Evolutionary conservation across 495 filamentous ascomycete genomes (phyloP).

Genomic region (Lophiostoma macrostomum): DNA sequence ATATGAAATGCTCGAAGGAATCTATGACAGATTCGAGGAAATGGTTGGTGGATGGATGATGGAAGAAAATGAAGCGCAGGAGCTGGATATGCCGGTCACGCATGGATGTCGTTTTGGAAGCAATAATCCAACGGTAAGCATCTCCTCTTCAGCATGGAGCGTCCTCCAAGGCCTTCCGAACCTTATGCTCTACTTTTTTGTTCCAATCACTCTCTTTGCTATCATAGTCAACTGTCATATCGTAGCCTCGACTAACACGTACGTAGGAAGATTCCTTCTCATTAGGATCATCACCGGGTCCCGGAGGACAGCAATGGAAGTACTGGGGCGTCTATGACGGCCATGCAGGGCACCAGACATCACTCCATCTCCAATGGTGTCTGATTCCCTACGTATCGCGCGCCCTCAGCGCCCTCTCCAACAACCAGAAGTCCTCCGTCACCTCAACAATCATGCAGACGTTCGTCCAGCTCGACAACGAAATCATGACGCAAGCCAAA

Average conservation of each 20-base stretch:
- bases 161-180: background rate
- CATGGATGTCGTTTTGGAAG: slow-evolving; percentile 13
- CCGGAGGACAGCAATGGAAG: slow-evolving; percentile 42
- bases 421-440: slow-evolving; percentile 1
- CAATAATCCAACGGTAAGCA: slow-evolving; percentile 16
- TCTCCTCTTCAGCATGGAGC: background rate
- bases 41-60: slow-evolving; percentile 7
- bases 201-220: background rate
- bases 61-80: slow-evolving; percentile 12
- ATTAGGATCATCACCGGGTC: slow-evolving; percentile 12
- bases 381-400: slow-evolving; percentile 47
- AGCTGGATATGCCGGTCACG: slow-evolving; percentile 18
- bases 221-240: background rate
- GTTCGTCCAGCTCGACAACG: slow-evolving; percentile 34
- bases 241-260: too few relatives aligned
- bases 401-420: slow-evolving; percentile 20
- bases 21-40: background rate
- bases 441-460: slow-evolving; percentile 30
- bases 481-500: slow-evolving; percentile 38
- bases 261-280: slow-evolving; percentile 25
- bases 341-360: slow-evolving; percentile 49
- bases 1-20: too few relatives aligned
- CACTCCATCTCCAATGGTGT: slow-evolving; percentile 42
- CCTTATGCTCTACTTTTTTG: background rate
- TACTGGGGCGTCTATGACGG: slow-evolving; percentile 53